A percentile compares a stretch with the other conserved stretches of the same genome.
Conservation (phyloP, 768 basidiomycete species). For the Collybia nuda region DNA sequence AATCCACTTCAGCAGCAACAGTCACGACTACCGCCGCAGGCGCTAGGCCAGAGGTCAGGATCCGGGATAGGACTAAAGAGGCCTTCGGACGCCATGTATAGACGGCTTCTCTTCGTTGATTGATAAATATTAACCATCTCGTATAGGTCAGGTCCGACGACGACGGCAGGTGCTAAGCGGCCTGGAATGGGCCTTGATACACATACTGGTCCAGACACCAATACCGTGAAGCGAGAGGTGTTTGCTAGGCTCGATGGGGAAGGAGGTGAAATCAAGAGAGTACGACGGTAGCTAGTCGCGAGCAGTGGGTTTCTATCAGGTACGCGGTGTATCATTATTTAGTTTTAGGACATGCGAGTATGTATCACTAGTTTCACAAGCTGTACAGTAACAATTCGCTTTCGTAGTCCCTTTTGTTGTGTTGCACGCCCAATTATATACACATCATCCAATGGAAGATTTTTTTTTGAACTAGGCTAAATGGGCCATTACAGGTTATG, state of each 20-base stretch:
- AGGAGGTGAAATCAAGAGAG: slow-evolving; percentile 45
- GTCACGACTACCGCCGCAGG: slow-evolving; percentile 1
- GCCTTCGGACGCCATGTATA: slow-evolving; percentile 30
- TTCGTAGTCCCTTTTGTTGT: no score
- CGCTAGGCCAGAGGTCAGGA: not conserved
- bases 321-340: not conserved
- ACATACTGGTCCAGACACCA: slow-evolving; percentile 23
- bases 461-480: no score
- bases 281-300: slow-evolving; percentile 11
- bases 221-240: slow-evolving; percentile 26
- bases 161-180: slow-evolving; percentile 18
- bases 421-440: no score
- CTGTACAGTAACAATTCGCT: no score
- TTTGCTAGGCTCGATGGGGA: slow-evolving; percentile 37
- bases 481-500: no score
- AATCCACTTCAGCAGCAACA: slow-evolving; percentile 16
- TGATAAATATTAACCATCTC: not conserved
- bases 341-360: not conserved
- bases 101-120: slow-evolving; percentile 2
- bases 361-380: not conserved
- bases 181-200: slow-evolving; percentile 38
- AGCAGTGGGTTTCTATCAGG: not conserved
- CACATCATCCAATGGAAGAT: no score
- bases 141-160: slow-evolving; percentile 14
- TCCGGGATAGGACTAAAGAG: slow-evolving; percentile 28